Evolutionary conservation across 192 early-diverging fungal species (phyloP).

Genomic region (Powellomyces hirtus): DNA sequence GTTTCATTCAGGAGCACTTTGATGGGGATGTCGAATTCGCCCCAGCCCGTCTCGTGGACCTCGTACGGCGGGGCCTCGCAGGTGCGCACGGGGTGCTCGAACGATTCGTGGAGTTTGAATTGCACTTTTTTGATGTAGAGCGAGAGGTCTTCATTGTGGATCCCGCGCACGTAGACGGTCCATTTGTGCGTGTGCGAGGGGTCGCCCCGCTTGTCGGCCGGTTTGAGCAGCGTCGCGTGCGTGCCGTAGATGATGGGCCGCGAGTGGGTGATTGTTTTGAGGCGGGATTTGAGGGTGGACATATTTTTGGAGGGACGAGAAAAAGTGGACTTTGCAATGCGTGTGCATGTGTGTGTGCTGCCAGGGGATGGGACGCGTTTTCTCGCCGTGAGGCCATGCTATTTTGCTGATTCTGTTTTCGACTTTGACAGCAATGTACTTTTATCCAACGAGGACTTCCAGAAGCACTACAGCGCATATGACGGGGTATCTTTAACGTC

Average conservation of each 20-base stretch:
- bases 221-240: constrained; percentile 63
- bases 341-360: too few relatives aligned
- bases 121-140: constrained; percentile 84
- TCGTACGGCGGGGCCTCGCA: constrained; percentile 86
- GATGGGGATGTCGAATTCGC: constrained; percentile 96
- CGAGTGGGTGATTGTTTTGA: constrained; percentile 9
- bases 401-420: too few relatives aligned
- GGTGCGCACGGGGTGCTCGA: constrained; percentile 66
- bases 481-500: too few relatives aligned
- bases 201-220: constrained; percentile 48
- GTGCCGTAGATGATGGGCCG: constrained; percentile 86
- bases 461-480: too few relatives aligned
- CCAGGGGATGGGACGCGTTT: too few relatives aligned
- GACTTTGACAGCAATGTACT: too few relatives aligned
- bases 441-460: too few relatives aligned
- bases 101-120: constrained; percentile 96
- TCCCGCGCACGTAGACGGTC: constrained; percentile 84
- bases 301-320: too few relatives aligned
- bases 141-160: constrained; percentile 84
- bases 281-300: too few relatives aligned
- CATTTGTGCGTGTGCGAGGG: constrained; percentile 94
- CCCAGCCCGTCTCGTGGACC: constrained; percentile 97
- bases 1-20: constrained; percentile 81
- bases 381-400: too few relatives aligned
- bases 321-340: too few relatives aligned